These are phyloP conservation scores for Phytophthora melonis DNA, from an alignment of 352 stramenopile genomes.

Conservation along the genomic window DNA sequence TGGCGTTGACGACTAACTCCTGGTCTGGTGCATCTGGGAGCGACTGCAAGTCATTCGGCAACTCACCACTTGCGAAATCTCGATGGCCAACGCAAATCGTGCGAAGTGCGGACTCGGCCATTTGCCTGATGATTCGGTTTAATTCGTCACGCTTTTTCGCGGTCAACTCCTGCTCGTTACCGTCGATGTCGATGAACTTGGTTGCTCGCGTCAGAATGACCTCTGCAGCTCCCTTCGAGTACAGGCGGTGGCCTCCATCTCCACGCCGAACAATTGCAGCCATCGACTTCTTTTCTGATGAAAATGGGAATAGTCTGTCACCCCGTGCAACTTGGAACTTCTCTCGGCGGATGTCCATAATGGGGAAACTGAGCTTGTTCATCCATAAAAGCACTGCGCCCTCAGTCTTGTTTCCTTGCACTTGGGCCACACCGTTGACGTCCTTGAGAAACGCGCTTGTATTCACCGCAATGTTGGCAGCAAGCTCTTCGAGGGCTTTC, in stretches of 20 bases:
- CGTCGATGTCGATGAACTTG: constrained; percentile 78
- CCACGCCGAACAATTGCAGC: constrained; percentile 60
- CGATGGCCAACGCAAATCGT: constrained; percentile 91
- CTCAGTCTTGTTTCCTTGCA: constrained; percentile 89
- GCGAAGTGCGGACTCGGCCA: constrained; percentile 85
- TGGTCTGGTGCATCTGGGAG: constrained; percentile 72
- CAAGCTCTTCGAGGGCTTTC: constrained; percentile 52
- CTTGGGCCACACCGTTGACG: constrained; percentile 39
- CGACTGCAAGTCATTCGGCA: constrained; percentile 72
- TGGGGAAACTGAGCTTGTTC: constrained; percentile 65
- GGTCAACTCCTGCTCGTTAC: constrained; percentile 59
- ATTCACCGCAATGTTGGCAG: constrained; percentile 74
- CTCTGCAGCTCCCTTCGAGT: constrained; percentile 81
- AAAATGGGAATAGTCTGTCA: constrained; percentile 81
- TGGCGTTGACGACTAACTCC: constrained; percentile 83
- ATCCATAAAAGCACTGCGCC: constrained; percentile 83
- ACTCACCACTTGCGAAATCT: constrained; percentile 62
- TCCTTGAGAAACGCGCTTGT: constrained; percentile 81
- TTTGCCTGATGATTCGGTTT: constrained; percentile 72
- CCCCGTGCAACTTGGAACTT: constrained; percentile 62
- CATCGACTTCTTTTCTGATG: constrained; percentile 89
- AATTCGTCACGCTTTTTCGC: constrained; percentile 74
- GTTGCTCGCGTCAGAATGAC: constrained; percentile 68
- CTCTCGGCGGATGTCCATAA: constrained; percentile 65
- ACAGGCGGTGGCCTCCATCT: constrained; percentile 56